These are phyloP conservation scores for Capsella rubella DNA, from an alignment of 441 rosid species.

Conservation along the genomic window DNA sequence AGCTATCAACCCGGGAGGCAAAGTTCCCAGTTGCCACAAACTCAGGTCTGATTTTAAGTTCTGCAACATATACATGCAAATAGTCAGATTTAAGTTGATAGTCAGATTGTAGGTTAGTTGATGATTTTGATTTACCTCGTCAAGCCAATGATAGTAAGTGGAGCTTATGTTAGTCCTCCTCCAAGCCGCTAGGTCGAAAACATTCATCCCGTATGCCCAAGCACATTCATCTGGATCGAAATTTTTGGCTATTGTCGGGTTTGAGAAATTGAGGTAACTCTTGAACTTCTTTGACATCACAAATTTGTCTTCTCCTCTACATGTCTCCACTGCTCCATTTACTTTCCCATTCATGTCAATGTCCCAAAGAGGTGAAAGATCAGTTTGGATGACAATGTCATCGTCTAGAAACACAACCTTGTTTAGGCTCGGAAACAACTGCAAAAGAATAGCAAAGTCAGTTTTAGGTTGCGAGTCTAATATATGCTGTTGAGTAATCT, in stretches of 20 bases:
- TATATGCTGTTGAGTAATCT: neutral
- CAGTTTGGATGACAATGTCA: slow-evolving; percentile 91
- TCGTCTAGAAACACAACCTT: slow-evolving; percentile 94
- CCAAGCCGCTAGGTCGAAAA: slow-evolving; percentile 89
- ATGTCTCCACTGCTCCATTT: slow-evolving; percentile 91
- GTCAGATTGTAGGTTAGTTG: neutral
- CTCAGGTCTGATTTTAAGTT: slow-evolving; percentile 93
- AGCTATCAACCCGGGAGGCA: slow-evolving; percentile 95
- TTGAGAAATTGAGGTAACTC: slow-evolving; percentile 93
- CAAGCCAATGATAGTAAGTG: slow-evolving; percentile 89
- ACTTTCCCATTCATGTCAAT: slow-evolving; percentile 90
- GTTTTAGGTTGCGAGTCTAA: slow-evolving; percentile 7
- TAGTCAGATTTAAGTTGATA: slow-evolving; percentile 4
- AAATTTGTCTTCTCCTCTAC: slow-evolving; percentile 77
- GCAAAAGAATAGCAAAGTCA: slow-evolving; percentile 33
- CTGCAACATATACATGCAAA: slow-evolving; percentile 52
- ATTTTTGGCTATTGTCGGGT: slow-evolving; percentile 66
- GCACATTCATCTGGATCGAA: slow-evolving; percentile 88
- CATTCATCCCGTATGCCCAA: slow-evolving; percentile 98
- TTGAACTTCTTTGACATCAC: slow-evolving; percentile 88
- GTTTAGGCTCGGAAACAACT: slow-evolving; percentile 91
- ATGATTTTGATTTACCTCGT: slow-evolving; percentile 62
- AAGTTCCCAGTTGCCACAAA: slow-evolving; percentile 95
- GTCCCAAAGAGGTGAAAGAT: slow-evolving; percentile 94
- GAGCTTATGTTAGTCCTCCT: slow-evolving; percentile 87